phyloP scores from a whole-genome alignment of 2,329 filamentous ascomycete genomes.

The Claviceps sp. region DNA sequence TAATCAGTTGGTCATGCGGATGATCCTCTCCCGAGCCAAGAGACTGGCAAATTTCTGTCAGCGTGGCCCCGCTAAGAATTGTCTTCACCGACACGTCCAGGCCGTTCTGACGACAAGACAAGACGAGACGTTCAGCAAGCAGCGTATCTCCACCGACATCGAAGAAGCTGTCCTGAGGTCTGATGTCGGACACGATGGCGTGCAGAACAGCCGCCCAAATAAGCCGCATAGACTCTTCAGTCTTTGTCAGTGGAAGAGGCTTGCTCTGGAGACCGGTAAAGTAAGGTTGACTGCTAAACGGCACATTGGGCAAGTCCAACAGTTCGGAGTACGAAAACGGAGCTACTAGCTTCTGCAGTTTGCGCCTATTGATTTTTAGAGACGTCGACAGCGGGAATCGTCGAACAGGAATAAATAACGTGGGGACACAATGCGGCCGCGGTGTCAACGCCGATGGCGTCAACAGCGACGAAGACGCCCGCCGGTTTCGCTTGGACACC shows the following conservation, averaged over 20 bases:
- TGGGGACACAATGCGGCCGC: conserved; percentile 27
- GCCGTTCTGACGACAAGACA: conserved; percentile 29
- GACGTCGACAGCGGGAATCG: conserved; percentile 34
- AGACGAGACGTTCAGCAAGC: conserved; percentile 29
- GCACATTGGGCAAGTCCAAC: conserved; percentile 18
- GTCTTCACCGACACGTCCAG: conserved; percentile 28
- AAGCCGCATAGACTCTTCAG: conserved; percentile 32
- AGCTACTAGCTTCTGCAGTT: conserved; percentile 31
- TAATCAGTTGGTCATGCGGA: background rate
- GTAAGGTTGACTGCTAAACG: conserved; percentile 22
- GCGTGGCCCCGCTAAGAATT: conserved; percentile 25
- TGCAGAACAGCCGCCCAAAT: conserved; percentile 34
- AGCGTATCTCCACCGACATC: conserved; percentile 32
- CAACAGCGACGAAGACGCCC: conserved; percentile 16
- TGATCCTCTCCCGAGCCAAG: conserved; percentile 8
- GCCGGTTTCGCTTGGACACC: conserved; percentile 8
- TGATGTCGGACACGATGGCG: conserved; percentile 26
- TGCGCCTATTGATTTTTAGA: conserved; percentile 35
- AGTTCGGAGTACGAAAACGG: conserved; percentile 30
- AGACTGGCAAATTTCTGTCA: conserved; percentile 32
- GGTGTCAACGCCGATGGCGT: conserved; percentile 14
- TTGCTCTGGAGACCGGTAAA: conserved; percentile 25
- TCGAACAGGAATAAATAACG: conserved; percentile 34
- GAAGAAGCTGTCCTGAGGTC: conserved; percentile 30
- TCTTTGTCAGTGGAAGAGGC: conserved; percentile 32